A percentile compares a stretch with the other conserved stretches of the same genome.
phyloP scores from a whole-genome alignment of 2,329 filamentous ascomycete genomes.

The Teratosphaeriaceae sp. region DNA sequence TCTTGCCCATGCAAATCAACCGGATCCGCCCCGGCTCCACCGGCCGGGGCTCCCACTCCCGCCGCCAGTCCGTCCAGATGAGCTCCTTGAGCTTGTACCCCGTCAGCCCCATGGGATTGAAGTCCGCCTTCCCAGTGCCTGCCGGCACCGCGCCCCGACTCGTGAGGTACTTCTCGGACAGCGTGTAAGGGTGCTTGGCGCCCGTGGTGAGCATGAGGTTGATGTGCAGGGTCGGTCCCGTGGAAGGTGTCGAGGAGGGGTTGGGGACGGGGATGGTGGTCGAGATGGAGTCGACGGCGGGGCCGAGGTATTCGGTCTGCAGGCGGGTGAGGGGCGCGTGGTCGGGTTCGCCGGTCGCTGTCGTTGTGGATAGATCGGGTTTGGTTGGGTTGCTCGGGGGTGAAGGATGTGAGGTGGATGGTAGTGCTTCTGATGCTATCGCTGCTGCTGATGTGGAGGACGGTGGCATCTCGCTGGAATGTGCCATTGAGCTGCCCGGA shows the following conservation, averaged over 20 bases:
- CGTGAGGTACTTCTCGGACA: slow-evolving; percentile 77
- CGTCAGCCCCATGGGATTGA: slow-evolving; percentile 80
- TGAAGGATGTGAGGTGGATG: not conserved
- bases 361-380: slow-evolving; percentile 8
- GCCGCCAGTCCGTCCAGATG: slow-evolving; percentile 84
- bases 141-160: slow-evolving; percentile 66
- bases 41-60: slow-evolving; percentile 80
- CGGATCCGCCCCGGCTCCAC: slow-evolving; percentile 83
- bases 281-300: slow-evolving; percentile 40
- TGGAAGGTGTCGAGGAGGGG: slow-evolving; percentile 27
- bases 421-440: not conserved
- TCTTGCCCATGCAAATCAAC: slow-evolving; percentile 83
- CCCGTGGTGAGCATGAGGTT: slow-evolving; percentile 72
- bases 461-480: not conserved
- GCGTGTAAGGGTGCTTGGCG: slow-evolving; percentile 79
- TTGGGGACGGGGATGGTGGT: slow-evolving; percentile 27
- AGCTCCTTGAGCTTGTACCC: slow-evolving; percentile 92
- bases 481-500: not conserved
- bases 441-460: not conserved
- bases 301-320: slow-evolving; percentile 42
- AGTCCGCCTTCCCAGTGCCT: slow-evolving; percentile 42
- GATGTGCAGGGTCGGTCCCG: slow-evolving; percentile 55
- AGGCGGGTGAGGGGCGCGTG: slow-evolving; percentile 25
- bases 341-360: not conserved
- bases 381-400: not conserved